Evolutionary conservation across 2,329 filamentous ascomycete genomes (phyloP), one percentile per base, ranked within the genome.

Genomic region (Rhinocladiella similis): DNA sequence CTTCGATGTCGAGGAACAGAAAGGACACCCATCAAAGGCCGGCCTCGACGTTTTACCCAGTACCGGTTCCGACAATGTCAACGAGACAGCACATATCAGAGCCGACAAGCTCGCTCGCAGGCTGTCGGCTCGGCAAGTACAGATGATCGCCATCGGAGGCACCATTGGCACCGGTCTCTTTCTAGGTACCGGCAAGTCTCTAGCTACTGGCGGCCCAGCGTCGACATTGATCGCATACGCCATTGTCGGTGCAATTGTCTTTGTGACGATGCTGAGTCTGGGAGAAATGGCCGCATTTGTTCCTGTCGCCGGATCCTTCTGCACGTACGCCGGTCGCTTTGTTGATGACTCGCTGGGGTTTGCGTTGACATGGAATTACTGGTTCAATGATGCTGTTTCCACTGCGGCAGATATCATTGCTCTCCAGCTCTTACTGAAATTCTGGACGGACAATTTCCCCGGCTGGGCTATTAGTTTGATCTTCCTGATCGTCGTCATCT

Each of bases 221-320:
- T 88, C 89, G 0, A 71, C 94, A n/a, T 73, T 95, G 22, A 81
- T 95, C 49, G 87, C 87, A 18, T 95, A 91, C 67, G 72, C 77
- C 54, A 82, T 95, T 59, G 86, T 96, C 62, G 91, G 91, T 43
- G 74, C 83, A 67, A 96, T 97, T 90, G 74, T 97, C 60, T 97
- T 90, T 73, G 93, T 88, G 70, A 96, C 91, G 1, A 89, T 95
- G 36, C 91, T 96, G 68, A 90, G 91, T 0, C 79, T 97, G 18
- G 93, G 93, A 61, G 93, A 97, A 73, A 84, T 97, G 73, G 90
- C 92, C 13, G 91, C 96, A n/a, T 76, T 91, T 12, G 96, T 92
- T 65, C 92, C 93, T 3, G 88, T 97, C 22, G 89, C 91, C 20
- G 92, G 92, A 53, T 94, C 91, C 2, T 97, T 97, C 70, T 90